These are phyloP conservation scores for Onygenales sp. DNA, from an alignment of 2,329 filamentous ascomycete species.

Conservation along the genomic window DNA sequence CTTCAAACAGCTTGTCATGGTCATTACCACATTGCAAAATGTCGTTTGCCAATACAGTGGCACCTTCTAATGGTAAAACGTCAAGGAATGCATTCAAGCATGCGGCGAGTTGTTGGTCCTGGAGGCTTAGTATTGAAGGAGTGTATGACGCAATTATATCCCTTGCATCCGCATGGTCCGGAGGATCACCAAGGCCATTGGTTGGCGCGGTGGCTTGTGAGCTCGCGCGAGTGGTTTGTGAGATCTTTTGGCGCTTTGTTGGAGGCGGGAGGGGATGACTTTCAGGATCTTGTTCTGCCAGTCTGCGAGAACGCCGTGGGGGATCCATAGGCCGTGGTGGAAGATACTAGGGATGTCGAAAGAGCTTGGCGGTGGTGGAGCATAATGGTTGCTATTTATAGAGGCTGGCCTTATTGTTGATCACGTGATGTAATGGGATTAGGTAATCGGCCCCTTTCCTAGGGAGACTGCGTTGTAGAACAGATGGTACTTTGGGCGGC, in stretches of 20 bases:
- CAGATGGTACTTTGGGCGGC: too few relatives aligned
- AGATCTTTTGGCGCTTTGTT: background rate
- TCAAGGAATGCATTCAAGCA: background rate
- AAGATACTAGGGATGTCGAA: too few relatives aligned
- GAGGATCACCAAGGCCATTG: background rate
- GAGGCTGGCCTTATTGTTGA: too few relatives aligned
- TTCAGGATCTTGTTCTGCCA: background rate
- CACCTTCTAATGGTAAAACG: background rate
- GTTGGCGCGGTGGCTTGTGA: background rate
- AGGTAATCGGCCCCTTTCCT: too few relatives aligned
- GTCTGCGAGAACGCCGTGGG: background rate
- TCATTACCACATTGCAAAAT: background rate
- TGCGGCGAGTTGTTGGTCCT: background rate
- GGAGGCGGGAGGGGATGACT: background rate
- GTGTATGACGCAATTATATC: background rate
- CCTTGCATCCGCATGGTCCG: background rate
- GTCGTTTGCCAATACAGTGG: background rate
- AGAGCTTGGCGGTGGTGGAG: too few relatives aligned
- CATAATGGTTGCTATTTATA: too few relatives aligned
- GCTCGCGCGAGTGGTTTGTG: background rate
- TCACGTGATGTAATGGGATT: too few relatives aligned
- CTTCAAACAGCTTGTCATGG: background rate
- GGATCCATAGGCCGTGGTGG: too few relatives aligned
- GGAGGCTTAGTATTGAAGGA: background rate
- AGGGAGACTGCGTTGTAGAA: too few relatives aligned